These are phyloP conservation scores for Septoria petroselini DNA, from an alignment of 2,329 filamentous ascomycete species.

Conservation along the genomic window DNA sequence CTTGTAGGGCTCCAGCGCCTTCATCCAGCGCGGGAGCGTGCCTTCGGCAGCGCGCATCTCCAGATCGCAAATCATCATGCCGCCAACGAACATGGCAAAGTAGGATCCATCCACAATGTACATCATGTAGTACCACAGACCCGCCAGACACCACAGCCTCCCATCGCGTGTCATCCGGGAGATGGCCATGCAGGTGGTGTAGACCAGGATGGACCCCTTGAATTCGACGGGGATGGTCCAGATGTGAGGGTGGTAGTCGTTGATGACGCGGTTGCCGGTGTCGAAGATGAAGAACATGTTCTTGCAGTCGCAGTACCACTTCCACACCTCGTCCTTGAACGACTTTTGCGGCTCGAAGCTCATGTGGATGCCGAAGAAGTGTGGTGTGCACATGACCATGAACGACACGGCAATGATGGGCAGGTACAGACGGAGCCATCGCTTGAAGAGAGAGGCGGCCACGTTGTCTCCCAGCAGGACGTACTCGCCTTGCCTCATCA, in stretches of 20 bases:
- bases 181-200: slow-evolving; percentile 56
- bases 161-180: slow-evolving; percentile 54
- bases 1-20: slow-evolving; percentile 49
- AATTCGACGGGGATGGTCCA: slow-evolving; percentile 66
- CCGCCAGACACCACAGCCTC: slow-evolving; percentile 54
- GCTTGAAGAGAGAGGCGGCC: slow-evolving; percentile 50
- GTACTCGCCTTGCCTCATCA: slow-evolving; percentile 35
- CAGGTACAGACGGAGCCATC: slow-evolving; percentile 51
- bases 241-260: slow-evolving; percentile 57
- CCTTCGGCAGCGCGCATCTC: slow-evolving; percentile 54
- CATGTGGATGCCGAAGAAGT: slow-evolving; percentile 46
- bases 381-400: slow-evolving; percentile 53
- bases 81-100: slow-evolving; percentile 58
- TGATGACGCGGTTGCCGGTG: slow-evolving; percentile 55
- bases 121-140: slow-evolving; percentile 62
- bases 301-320: slow-evolving; percentile 57
- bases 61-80: slow-evolving; percentile 62
- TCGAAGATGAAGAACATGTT: slow-evolving; percentile 68
- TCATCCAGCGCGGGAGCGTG: slow-evolving; percentile 53
- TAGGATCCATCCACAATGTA: slow-evolving; percentile 65
- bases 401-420: slow-evolving; percentile 57
- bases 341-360: slow-evolving; percentile 38
- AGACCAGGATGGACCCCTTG: slow-evolving; percentile 62
- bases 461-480: slow-evolving; percentile 43
- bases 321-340: slow-evolving; percentile 52